Evolutionary conservation across 202 grass and related monocot species (phyloP).

Genomic region (Digitaria exilis): DNA sequence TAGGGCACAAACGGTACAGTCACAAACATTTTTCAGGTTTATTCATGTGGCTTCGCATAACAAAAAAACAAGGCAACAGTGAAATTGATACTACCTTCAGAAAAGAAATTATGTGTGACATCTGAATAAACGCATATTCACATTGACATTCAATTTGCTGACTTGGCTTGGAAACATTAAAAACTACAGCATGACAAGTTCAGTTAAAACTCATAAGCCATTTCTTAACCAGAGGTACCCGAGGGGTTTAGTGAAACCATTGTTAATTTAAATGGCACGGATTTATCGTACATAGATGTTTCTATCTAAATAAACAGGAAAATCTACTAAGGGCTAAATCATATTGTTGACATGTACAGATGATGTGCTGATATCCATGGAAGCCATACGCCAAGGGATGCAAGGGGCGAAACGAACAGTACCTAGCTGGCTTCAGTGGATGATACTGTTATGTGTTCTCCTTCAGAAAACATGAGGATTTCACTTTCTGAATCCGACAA

Average conservation of each 20-base stretch:
- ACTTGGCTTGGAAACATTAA: background rate
- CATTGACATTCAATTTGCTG: background rate
- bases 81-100: no score
- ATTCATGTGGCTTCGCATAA: no score
- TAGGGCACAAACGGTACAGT: no score
- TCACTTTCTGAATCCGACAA: background rate
- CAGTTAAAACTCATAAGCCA: background rate
- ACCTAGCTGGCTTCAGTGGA: background rate
- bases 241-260: background rate
- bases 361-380: constrained; percentile 14
- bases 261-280: background rate
- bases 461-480: constrained; percentile 29
- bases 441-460: background rate
- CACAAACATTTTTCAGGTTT: background rate
- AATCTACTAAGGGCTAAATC: constrained; percentile 14
- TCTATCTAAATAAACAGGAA: constrained; percentile 42
- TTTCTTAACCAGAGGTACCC: constrained; percentile 23
- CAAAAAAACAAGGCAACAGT: no score
- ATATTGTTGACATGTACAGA: constrained; percentile 42
- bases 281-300: constrained; percentile 13
- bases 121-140: constrained; percentile 12
- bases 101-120: background rate
- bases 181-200: background rate
- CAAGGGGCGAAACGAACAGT: background rate
- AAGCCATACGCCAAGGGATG: constrained; percentile 1